These are phyloP conservation scores for Psilocybe mexicana DNA, from an alignment of 1,284 basidiomycete species.

Conservation along the genomic window DNA sequence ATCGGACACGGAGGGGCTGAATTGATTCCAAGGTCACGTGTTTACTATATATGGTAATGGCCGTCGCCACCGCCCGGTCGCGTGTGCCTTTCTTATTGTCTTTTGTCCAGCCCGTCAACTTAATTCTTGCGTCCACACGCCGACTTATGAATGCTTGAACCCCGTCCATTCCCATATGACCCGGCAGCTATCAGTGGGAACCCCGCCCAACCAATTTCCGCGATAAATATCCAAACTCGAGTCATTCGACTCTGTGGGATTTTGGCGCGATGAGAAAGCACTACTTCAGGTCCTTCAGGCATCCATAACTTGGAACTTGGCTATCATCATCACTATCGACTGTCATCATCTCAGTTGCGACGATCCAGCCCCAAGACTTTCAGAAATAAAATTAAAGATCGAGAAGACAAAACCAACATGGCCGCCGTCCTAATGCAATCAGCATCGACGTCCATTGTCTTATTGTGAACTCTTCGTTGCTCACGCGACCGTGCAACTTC, in stretches of 20 bases:
- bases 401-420: neutral
- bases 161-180: neutral
- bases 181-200: neutral
- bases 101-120: conserved; percentile 17
- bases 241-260: too few relatives aligned
- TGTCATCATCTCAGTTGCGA: too few relatives aligned
- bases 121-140: conserved; percentile 13
- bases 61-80: conserved; percentile 15
- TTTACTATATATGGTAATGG: conserved; percentile 9
- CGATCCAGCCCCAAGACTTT: too few relatives aligned
- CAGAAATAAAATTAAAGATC: neutral
- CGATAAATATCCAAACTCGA: too few relatives aligned
- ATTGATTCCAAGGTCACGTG: conserved; percentile 10
- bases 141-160: conserved; percentile 22
- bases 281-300: too few relatives aligned
- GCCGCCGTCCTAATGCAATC: neutral
- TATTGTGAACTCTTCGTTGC: conserved; percentile 4
- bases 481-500: neutral
- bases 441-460: conserved; percentile 1
- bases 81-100: conserved; percentile 26
- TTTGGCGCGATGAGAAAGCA: too few relatives aligned
- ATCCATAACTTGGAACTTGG: too few relatives aligned
- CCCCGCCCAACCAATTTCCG: neutral
- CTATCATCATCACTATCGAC: too few relatives aligned
- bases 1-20: conserved; percentile 11